phyloP scores from a whole-genome alignment of 202 grass and related monocot genomes.

The Saccharum hybrid region DNA sequence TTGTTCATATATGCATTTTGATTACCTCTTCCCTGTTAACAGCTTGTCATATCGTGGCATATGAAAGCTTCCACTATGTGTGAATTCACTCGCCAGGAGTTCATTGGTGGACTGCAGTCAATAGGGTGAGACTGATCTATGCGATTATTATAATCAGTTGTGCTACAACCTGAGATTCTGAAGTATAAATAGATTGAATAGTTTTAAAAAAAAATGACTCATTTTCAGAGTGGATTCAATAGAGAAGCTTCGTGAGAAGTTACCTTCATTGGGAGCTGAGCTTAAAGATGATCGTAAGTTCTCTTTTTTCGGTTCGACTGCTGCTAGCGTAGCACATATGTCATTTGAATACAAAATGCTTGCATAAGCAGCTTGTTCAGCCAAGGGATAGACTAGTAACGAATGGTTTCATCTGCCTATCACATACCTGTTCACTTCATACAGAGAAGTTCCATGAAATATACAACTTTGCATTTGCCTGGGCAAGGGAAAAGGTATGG shows the following conservation, averaged over 20 bases:
- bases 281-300: slow-evolving; percentile 89
- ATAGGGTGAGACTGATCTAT: slow-evolving; percentile 67
- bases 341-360: background rate
- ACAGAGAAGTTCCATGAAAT: slow-evolving; percentile 98
- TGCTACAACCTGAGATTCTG: background rate
- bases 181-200: slow-evolving; percentile 14
- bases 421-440: slow-evolving; percentile 34
- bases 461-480: slow-evolving; percentile 93
- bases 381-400: background rate
- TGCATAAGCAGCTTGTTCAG: background rate
- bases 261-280: slow-evolving; percentile 81
- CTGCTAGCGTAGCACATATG: background rate
- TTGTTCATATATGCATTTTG: background rate
- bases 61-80: slow-evolving; percentile 99
- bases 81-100: slow-evolving; percentile 93
- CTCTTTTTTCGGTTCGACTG: background rate
- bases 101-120: slow-evolving; percentile 83
- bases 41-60: slow-evolving; percentile 99
- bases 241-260: slow-evolving; percentile 83
- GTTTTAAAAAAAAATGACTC: slow-evolving; percentile 6
- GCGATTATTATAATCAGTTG: slow-evolving; percentile 18
- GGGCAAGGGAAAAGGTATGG: slow-evolving; percentile 94
- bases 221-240: slow-evolving; percentile 87
- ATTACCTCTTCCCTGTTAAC: slow-evolving; percentile 41
- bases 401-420: slow-evolving; percentile 29